Evolutionary conservation across 129 eudicot genomes (phyloP), one percentile per base, ranked within the genome.

Genomic region (Ambrosia artemisiifolia): DNA sequence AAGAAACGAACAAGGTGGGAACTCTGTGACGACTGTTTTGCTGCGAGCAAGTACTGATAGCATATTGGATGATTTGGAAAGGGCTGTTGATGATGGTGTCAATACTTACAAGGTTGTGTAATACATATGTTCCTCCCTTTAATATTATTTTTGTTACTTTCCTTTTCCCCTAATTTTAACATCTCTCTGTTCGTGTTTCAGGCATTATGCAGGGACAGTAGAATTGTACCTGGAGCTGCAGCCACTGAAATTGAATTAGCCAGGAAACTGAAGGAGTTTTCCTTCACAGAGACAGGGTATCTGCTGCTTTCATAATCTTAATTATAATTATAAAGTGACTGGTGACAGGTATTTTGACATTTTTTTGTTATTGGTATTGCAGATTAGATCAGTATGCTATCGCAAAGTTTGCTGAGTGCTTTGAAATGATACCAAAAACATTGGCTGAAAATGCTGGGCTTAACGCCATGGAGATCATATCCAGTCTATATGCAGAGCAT

Each of bases 171-270:
- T 19, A 20, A 8, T 62, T 14, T 56, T 36, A 51, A 59, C 33
- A 42, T 18, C 20, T 49, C 1, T 71, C 24, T 32, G 35, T 69
- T 69, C 32, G 7, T 77, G 47, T 76, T 28, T 24, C 80, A 90
- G 99, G 96, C 97, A 38, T 88, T 95, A 89, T 95, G 96, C 90
- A 90, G 86, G 79, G 99, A 95, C 81, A 95, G 97, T 79, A 82
- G 96, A 79, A 84, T 81, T 10, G 86, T 95, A 40, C 97, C 99
- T 70, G 99, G 99, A 64, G 97, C 97, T 65, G 99, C 99, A 10
- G 97, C 97, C 59, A 90, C 97, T 32, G 96, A 90, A 75, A 95
- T 95, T 69, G 99, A 95, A 76, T 79, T 95, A 70, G 99, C 99
- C 35, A 86, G 83, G 78, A 90, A 83, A 74, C 66, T 90, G 75